Percentiles rank a stretch among this genome's conserved stretches.
Evolutionary conservation across 176 grass and related monocot genomes (phyloP).

Genomic region (Stipa capillata): DNA sequence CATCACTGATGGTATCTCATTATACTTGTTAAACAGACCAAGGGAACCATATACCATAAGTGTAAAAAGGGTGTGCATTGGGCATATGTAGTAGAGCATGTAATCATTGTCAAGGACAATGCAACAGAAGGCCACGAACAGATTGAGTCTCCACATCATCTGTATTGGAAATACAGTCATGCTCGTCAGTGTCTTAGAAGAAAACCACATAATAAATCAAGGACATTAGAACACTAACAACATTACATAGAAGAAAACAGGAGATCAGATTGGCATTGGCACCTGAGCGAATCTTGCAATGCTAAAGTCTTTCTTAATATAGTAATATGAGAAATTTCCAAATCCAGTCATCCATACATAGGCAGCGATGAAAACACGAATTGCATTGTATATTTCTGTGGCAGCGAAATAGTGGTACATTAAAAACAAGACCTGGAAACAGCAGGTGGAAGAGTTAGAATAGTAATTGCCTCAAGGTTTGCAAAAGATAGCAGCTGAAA

Average conservation of each 20-base stretch:
- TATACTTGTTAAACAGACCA: conserved; percentile 73
- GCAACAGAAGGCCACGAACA: conserved; percentile 68
- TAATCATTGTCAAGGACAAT: conserved; percentile 87
- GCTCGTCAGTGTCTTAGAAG: neutral
- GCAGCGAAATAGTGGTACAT: conserved; percentile 97
- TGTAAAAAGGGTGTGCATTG: conserved; percentile 89
- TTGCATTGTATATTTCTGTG: conserved; percentile 87
- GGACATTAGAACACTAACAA: neutral
- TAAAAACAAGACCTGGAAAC: conserved; percentile 69
- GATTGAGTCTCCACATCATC: conserved; percentile 95
- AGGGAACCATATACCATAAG: conserved; percentile 80
- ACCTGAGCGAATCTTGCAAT: conserved; percentile 83
- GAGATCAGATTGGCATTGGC: conserved; percentile 12
- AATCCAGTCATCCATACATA: conserved; percentile 98
- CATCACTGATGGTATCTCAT: conserved; percentile 62
- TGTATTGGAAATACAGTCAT: conserved; percentile 27
- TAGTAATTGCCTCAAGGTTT: neutral
- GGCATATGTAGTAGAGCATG: conserved; percentile 78
- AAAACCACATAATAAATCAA: neutral
- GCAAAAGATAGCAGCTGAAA: neutral
- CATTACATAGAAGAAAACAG: neutral
- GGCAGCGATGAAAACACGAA: conserved; percentile 75
- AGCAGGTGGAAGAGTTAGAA: conserved; percentile 5
- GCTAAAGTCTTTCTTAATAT: conserved; percentile 79
- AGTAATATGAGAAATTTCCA: conserved; percentile 94